Evolutionary conservation across 176 grass and related monocot genomes (phyloP).

Genomic region (Triticum urartu): DNA sequence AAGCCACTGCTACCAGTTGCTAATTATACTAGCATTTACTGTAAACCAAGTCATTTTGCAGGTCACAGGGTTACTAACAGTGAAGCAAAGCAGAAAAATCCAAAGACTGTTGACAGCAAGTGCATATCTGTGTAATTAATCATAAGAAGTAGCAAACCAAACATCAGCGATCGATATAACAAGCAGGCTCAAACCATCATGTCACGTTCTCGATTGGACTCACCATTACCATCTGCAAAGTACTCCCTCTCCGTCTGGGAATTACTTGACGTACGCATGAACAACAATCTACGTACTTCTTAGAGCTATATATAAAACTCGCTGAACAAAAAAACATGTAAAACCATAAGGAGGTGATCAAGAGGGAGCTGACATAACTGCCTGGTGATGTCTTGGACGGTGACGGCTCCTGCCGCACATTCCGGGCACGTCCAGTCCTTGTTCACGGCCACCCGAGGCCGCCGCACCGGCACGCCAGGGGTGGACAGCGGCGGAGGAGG

Average conservation of each 20-base stretch:
- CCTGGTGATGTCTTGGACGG: conserved; percentile 38
- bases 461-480: background rate
- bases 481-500: too few species aligned
- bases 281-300: background rate
- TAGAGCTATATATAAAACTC: background rate
- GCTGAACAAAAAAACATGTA: background rate
- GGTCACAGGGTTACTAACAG: background rate
- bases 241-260: too few species aligned
- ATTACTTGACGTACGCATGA: too few species aligned
- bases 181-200: too few species aligned
- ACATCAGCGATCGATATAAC: too few species aligned
- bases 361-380: conserved; percentile 35
- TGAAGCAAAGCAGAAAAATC: conserved; percentile 14
- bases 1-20: background rate
- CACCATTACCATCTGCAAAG: too few species aligned
- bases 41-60: too few species aligned
- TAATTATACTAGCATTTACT: background rate
- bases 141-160: too few species aligned
- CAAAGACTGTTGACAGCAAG: background rate
- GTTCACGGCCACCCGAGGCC: conserved; percentile 22
- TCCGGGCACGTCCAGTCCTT: conserved; percentile 82
- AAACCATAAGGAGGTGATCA: background rate
- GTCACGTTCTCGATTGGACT: too few species aligned
- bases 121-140: too few species aligned
- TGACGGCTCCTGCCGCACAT: conserved; percentile 33